Percentiles rank a stretch among this genome's conserved stretches.
These are phyloP conservation scores for Gleditsia sinensis DNA, from an alignment of 306 rosid species.

Conservation along the genomic window DNA sequence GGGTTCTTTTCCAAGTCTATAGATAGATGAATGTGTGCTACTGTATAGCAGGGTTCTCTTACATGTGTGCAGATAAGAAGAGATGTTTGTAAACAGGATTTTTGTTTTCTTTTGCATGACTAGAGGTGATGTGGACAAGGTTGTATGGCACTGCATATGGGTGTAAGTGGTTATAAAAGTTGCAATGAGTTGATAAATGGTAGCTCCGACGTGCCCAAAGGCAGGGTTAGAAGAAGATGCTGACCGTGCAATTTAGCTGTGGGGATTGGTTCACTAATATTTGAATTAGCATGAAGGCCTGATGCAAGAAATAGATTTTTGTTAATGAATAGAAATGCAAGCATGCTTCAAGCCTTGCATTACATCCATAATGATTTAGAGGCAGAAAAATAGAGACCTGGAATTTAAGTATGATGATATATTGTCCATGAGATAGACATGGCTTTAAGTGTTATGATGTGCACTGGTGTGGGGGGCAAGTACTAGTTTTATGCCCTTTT, in stretches of 20 bases:
- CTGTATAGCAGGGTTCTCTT: background rate
- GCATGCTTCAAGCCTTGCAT: background rate
- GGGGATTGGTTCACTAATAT: background rate
- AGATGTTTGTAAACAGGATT: background rate
- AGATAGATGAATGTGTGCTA: background rate
- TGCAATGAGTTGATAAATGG: background rate
- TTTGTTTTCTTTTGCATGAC: background rate
- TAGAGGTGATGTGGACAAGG: background rate
- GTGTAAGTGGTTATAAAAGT: background rate
- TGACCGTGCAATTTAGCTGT: background rate
- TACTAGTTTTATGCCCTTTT: constrained; percentile 15
- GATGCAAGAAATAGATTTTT: background rate
- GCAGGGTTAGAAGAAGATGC: background rate
- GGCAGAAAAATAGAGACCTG: background rate
- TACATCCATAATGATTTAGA: constrained; percentile 4
- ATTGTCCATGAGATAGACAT: constrained; percentile 7
- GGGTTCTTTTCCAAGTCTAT: background rate
- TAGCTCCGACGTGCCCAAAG: constrained; percentile 6
- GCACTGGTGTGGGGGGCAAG: background rate
- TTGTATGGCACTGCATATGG: background rate
- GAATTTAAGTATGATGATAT: too few species aligned
- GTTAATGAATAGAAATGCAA: constrained; percentile 2
- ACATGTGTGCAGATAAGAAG: background rate
- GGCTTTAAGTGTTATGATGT: background rate
- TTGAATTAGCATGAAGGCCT: constrained; percentile 15